phyloP scores from a whole-genome alignment of 371 early-diverging fungal species.

The Gilbertella persicaria region DNA sequence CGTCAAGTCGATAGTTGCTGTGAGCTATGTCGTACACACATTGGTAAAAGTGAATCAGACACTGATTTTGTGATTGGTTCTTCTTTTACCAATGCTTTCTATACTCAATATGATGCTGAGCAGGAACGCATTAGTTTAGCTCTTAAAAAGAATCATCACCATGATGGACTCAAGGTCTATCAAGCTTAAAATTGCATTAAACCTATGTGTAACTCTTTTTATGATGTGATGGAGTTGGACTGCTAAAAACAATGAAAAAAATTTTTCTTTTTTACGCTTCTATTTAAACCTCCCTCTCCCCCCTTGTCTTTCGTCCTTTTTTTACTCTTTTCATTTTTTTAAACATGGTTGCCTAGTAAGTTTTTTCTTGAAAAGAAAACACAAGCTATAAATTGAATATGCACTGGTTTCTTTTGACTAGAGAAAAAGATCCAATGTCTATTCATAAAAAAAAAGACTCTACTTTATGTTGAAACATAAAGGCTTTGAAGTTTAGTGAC shows the following conservation, averaged over 20 bases:
- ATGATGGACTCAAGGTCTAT: constrained; percentile 32
- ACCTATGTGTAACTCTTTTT: too few species aligned
- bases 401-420: constrained; percentile 4
- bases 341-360: constrained; percentile 23
- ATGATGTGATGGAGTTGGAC: too few species aligned
- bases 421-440: constrained; percentile 5
- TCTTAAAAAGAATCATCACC: constrained; percentile 35
- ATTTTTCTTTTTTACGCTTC: not conserved
- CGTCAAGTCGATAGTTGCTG: constrained; percentile 38
- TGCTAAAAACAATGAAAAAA: constrained; percentile 1
- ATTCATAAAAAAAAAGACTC: not conserved
- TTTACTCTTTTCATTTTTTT: constrained; percentile 1
- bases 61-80: constrained; percentile 46
- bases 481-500: constrained; percentile 12
- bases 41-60: constrained; percentile 39
- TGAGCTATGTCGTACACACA: constrained; percentile 44
- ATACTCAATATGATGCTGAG: constrained; percentile 43
- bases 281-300: not conserved
- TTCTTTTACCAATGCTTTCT: constrained; percentile 50
- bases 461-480: constrained; percentile 5
- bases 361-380: constrained; percentile 1
- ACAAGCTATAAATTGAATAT: constrained; percentile 9
- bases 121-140: constrained; percentile 40
- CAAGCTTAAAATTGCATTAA: constrained; percentile 4
- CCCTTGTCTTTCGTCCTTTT: not conserved